phyloP scores from a whole-genome alignment of 2,329 filamentous ascomycete species.

The Orbilia ellipsospora region DNA sequence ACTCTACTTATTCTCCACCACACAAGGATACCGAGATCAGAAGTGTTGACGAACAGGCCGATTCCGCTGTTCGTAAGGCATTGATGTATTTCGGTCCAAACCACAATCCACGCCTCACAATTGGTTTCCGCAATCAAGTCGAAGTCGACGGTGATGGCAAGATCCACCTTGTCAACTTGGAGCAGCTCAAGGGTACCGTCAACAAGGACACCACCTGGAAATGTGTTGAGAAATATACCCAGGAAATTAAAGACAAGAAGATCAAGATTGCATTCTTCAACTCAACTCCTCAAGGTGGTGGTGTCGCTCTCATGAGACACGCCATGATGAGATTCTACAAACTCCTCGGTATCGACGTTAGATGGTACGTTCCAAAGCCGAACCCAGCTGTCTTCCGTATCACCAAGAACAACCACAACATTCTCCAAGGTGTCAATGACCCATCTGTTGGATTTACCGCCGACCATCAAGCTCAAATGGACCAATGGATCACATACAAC shows the following conservation, averaged over 20 bases:
- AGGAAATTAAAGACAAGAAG: slow-evolving; percentile 72
- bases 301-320: slow-evolving; percentile 84
- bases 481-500: slow-evolving; percentile 78
- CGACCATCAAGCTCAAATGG: slow-evolving; percentile 72
- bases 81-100: slow-evolving; percentile 81
- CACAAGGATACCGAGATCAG: slow-evolving; percentile 60
- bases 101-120: slow-evolving; percentile 73
- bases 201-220: slow-evolving; percentile 71
- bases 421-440: slow-evolving; percentile 80
- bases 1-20: slow-evolving; percentile 61
- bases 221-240: slow-evolving; percentile 72
- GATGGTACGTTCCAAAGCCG: slow-evolving; percentile 84
- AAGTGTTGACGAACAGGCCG: slow-evolving; percentile 80
- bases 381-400: slow-evolving; percentile 82
- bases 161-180: slow-evolving; percentile 69
- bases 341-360: slow-evolving; percentile 74
- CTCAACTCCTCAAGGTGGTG: slow-evolving; percentile 82
- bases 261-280: slow-evolving; percentile 82
- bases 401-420: slow-evolving; percentile 90
- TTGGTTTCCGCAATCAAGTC: slow-evolving; percentile 75
- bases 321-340: slow-evolving; percentile 78
- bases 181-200: slow-evolving; percentile 73
- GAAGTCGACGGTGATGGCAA: slow-evolving; percentile 76
- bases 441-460: slow-evolving; percentile 73
- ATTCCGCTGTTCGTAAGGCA: slow-evolving; percentile 82